A percentile compares a stretch with the other conserved stretches of the same genome.
Conservation (phyloP, 2,329 filamentous ascomycete genomes). For the Tolypocladium album region DNA sequence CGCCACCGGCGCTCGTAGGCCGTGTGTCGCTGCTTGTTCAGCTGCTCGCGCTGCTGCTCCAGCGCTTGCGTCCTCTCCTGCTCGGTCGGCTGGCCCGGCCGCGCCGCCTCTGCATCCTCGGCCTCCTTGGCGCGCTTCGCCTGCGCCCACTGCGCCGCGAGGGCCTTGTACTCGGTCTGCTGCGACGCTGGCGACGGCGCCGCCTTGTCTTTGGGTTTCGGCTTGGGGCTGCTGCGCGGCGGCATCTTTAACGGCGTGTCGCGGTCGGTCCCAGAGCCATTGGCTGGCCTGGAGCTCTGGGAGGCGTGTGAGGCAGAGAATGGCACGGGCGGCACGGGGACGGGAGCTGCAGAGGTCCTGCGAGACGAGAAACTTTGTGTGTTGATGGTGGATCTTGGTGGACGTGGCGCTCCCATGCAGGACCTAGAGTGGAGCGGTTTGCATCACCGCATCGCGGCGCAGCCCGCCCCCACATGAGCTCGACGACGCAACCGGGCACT, state of each 20-base stretch:
- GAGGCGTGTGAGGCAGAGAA: background rate
- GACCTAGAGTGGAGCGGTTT: background rate
- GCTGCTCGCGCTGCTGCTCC: conserved; percentile 32
- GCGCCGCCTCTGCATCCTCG: conserved; percentile 23
- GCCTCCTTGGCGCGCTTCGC: conserved; percentile 39
- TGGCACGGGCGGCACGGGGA: background rate
- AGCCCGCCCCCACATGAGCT: background rate
- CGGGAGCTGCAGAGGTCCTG: background rate
- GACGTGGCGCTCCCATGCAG: background rate
- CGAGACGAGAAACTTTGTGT: background rate
- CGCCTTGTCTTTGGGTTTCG: conserved; percentile 12
- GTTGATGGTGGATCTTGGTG: background rate
- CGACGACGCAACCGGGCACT: too few species aligned
- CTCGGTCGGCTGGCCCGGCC: conserved; percentile 17
- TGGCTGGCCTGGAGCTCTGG: conserved; percentile 9
- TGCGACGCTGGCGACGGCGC: conserved; percentile 4
- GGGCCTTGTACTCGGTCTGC: conserved; percentile 37
- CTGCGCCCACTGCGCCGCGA: conserved; percentile 41
- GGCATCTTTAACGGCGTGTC: conserved; percentile 14
- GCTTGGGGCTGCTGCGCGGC: conserved; percentile 11
- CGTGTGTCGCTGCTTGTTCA: conserved; percentile 36
- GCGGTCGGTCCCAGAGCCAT: conserved; percentile 13
- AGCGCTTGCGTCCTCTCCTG: conserved; percentile 24
- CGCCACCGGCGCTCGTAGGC: conserved; percentile 42
- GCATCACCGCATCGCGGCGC: background rate